Conservation (phyloP, 768 basidiomycete genomes). For the Peribolospora kevripleyi region DNA sequence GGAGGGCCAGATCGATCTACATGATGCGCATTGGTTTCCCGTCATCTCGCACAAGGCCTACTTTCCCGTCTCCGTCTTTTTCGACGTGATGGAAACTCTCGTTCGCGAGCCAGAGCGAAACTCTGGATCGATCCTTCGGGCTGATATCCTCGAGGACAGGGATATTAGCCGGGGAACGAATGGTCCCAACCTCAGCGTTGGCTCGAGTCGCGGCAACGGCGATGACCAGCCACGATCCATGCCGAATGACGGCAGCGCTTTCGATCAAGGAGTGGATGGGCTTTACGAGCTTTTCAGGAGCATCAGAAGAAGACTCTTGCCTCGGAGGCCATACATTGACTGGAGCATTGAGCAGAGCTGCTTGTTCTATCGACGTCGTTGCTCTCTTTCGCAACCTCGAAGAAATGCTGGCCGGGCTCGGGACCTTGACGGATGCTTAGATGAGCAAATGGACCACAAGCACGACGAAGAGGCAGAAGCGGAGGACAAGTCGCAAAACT, state of each 20-base stretch:
- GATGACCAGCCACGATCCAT: not conserved
- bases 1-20: too few species aligned
- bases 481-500: constrained; percentile 3
- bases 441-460: not conserved
- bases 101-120: constrained; percentile 81
- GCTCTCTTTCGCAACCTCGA: not conserved
- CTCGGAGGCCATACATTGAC: constrained; percentile 59
- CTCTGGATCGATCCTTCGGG: constrained; percentile 66
- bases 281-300: constrained; percentile 26
- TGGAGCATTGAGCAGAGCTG: constrained; percentile 43
- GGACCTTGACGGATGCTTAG: not conserved
- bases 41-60: not conserved
- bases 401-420: too few species aligned
- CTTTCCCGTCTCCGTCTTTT: not conserved
- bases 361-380: constrained; percentile 33
- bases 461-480: constrained; percentile 14
- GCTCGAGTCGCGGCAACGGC: not conserved
- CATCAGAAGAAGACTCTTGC: constrained; percentile 44
- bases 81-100: constrained; percentile 30
- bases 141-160: constrained; percentile 35
- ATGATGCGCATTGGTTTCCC: not conserved
- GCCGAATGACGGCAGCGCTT: constrained; percentile 14
- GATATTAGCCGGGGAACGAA: not conserved
- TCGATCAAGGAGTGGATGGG: constrained; percentile 19
- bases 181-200: too few species aligned